Base-by-base conservation (phyloP, 257 asterid species). In the Fraxinus pennsylvanica region DNA sequence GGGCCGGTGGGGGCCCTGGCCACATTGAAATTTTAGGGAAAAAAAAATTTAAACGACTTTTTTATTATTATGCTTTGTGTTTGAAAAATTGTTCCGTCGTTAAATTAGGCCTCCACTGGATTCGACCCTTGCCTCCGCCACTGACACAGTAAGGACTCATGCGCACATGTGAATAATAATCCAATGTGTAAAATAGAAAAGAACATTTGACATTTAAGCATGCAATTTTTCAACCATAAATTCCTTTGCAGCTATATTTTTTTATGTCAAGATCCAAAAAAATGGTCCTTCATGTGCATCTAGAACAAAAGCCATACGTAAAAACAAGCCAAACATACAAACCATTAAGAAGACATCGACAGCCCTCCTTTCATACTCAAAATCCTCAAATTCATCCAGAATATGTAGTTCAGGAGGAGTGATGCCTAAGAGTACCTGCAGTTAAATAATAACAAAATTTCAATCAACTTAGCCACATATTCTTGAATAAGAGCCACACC, bases 371-470 rank as follows among this genome's bases (percentile, higher is more conserved):
- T 89, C 97, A 78, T 94, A 94, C 86, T 94, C 97, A 17, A 84
- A 79, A 66, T 91, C 98, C 83, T 92, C 98, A 79, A 94, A 94
- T 43, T 74, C 80, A 87, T 94, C 97, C 80, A 94, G 81, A 70
- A 94, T 92, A 81, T 82, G 85, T 74, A 94, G 87, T 80, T 94
- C 98, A 21, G 85, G 87, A 54, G 90, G 86, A 68, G 94, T 94
- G 84, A 94, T 84, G 70, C 88, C 97, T 6, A 73, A 50, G 35
- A 94, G 94, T 79, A 91, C 92, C 98, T 94, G 87, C 74, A 83
- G 66, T 9, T 75, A 47, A 75, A 68, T 81, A 36, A n/a, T 4
- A 75, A 54, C 47, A 30, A 33, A 59, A n/a, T 30, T 21, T 39
- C 36, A 9, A 77, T 45, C 69, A 67, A 47, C 45, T 25, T 12